These are phyloP conservation scores for Azolla pinnata DNA, from an alignment of 75 land plant genomes.

Conservation along the genomic window DNA sequence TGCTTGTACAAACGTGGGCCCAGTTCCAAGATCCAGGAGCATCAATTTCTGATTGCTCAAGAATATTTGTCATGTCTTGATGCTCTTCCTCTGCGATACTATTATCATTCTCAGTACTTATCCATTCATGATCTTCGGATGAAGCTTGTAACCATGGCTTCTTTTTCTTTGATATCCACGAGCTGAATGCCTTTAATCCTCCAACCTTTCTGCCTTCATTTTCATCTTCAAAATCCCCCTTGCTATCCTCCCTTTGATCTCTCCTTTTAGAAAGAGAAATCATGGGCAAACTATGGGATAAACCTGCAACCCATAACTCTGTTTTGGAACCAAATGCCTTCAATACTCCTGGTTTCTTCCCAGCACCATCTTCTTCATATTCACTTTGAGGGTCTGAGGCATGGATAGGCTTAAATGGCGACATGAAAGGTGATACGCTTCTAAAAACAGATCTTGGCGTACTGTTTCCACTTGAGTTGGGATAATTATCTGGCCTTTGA, in stretches of 20 bases:
- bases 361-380: constrained; percentile 20
- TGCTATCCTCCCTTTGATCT: background rate
- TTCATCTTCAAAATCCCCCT: too few species aligned
- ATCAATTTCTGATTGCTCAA: constrained; percentile 31
- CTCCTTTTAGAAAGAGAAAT: background rate
- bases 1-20: constrained; percentile 51
- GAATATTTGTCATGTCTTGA: constrained; percentile 11
- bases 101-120: too few species aligned
- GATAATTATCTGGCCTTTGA: background rate
- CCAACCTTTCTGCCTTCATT: background rate
- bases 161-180: constrained; percentile 18
- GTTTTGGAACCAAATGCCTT: constrained; percentile 56
- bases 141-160: constrained; percentile 8
- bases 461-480: constrained; percentile 47
- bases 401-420: constrained; percentile 25
- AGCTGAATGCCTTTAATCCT: too few species aligned
- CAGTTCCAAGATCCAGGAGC: constrained; percentile 55
- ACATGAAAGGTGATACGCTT: too few species aligned
- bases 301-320: constrained; percentile 54
- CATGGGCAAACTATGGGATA: background rate
- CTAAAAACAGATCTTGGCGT: constrained; percentile 45
- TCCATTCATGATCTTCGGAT: background rate
- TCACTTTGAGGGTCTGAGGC: constrained; percentile 13
- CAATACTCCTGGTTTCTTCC: constrained; percentile 36
- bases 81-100: background rate